Percentiles rank a stretch among this genome's conserved stretches.
Conservation (phyloP, 495 filamentous ascomycete genomes). For the Penicillium longicatenatum region DNA sequence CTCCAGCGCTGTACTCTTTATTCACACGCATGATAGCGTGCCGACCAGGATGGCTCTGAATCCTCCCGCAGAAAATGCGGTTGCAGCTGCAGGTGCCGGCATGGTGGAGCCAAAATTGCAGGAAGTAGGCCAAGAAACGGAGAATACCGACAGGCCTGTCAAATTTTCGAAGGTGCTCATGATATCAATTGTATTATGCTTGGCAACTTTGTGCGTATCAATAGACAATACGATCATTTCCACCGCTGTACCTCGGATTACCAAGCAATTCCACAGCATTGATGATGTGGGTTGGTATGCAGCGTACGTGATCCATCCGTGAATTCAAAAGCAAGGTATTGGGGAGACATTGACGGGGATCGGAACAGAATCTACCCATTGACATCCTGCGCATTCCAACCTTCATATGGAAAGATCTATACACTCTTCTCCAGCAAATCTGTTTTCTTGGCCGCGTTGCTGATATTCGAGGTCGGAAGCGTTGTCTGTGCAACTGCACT, state of each 20-base stretch:
- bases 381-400: conserved; percentile 58
- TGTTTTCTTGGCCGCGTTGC: conserved; percentile 60
- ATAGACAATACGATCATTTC: background rate
- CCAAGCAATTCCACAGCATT: background rate
- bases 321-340: background rate
- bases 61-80: background rate
- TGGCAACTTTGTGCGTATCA: background rate
- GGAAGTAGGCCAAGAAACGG: background rate
- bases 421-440: conserved; percentile 55
- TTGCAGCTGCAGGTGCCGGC: background rate
- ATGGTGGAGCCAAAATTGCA: background rate
- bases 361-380: conserved; percentile 54
- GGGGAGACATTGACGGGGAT: background rate
- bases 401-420: conserved; percentile 65
- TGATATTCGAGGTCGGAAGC: conserved; percentile 69
- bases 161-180: background rate
- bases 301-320: conserved; percentile 25
- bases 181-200: background rate
- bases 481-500: conserved; percentile 67
- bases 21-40: background rate
- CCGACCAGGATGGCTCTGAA: background rate
- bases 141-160: background rate
- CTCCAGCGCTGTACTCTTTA: background rate
- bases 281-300: conserved; percentile 59
- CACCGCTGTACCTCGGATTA: background rate